Conservation (phyloP, 1,139 yeast genomes). For the Nakaseomyces nivariensis region DNA sequence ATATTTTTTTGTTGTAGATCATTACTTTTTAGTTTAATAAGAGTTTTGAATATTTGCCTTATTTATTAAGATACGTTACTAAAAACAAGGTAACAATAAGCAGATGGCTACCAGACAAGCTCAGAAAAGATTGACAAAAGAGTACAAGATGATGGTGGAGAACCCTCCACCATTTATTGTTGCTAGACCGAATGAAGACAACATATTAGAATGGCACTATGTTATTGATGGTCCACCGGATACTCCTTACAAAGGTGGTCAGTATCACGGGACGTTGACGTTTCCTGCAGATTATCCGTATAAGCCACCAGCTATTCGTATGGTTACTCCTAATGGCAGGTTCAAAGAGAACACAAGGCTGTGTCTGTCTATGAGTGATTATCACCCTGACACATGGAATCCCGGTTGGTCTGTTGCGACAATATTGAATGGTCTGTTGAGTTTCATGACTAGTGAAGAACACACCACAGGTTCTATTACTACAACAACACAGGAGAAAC, state of each 20-base stretch:
- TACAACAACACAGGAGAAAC: slow-evolving; percentile 41
- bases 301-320: slow-evolving; percentile 83
- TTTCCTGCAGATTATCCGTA: slow-evolving; percentile 87
- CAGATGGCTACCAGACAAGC: slow-evolving; percentile 46
- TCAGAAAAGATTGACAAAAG: slow-evolving; percentile 50
- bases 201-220: slow-evolving; percentile 52
- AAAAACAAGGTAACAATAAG: background rate
- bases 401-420: slow-evolving; percentile 93
- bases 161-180: slow-evolving; percentile 73
- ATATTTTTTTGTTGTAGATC: no score
- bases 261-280: slow-evolving; percentile 76
- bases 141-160: slow-evolving; percentile 61
- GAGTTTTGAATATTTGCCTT: no score
- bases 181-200: slow-evolving; percentile 78
- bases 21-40: no score
- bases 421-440: slow-evolving; percentile 70
- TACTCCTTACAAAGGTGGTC: slow-evolving; percentile 78
- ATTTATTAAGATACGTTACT: no score
- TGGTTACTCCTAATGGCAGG: slow-evolving; percentile 80
- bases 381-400: slow-evolving; percentile 90
- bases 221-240: slow-evolving; percentile 66
- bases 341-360: slow-evolving; percentile 70
- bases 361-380: slow-evolving; percentile 84
- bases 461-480: slow-evolving; percentile 49
- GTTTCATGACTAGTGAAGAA: slow-evolving; percentile 69